A percentile compares a stretch with the other conserved stretches of the same genome.
Evolutionary conservation across 1,139 yeast genomes (phyloP).

Genomic region (Saccharomyces hybrid): DNA sequence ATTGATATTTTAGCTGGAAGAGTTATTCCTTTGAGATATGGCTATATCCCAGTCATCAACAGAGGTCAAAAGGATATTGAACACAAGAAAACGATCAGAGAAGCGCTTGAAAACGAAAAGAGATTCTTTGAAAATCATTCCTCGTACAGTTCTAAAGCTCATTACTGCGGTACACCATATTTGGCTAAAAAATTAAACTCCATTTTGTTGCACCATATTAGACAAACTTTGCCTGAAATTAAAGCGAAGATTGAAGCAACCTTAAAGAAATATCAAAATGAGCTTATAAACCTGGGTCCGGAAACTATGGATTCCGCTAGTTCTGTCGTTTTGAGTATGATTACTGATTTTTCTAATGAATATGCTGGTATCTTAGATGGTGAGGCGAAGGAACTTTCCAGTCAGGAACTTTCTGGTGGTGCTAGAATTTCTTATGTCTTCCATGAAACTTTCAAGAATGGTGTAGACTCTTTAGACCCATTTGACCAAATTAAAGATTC

Average conservation of each 20-base stretch:
- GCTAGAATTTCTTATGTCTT: constrained; percentile 97
- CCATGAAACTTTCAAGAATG: constrained; percentile 92
- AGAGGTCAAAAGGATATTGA: constrained; percentile 97
- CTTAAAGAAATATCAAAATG: constrained; percentile 74
- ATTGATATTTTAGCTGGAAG: constrained; percentile 94
- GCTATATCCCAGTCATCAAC: constrained; percentile 95
- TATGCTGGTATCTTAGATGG: constrained; percentile 90
- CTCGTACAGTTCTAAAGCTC: constrained; percentile 77
- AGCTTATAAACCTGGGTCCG: constrained; percentile 69
- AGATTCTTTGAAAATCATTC: constrained; percentile 70
- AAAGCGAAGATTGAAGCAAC: constrained; percentile 83
- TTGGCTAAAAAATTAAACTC: constrained; percentile 88
- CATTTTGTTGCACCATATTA: constrained; percentile 86
- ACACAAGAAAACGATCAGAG: constrained; percentile 74
- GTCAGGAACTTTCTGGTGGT: constrained; percentile 88
- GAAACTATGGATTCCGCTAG: constrained; percentile 82
- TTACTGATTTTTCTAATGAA: constrained; percentile 88
- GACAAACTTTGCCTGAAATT: constrained; percentile 92
- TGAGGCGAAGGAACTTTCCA: constrained; percentile 80
- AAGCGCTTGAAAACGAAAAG: constrained; percentile 78
- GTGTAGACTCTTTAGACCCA: constrained; percentile 89
- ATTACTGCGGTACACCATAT: constrained; percentile 92
- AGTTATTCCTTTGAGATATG: constrained; percentile 89
- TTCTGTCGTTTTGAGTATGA: constrained; percentile 81
- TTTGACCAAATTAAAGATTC: constrained; percentile 95